These are phyloP conservation scores for Ochetophila trinervis DNA, from an alignment of 306 rosid species.

Conservation along the genomic window DNA sequence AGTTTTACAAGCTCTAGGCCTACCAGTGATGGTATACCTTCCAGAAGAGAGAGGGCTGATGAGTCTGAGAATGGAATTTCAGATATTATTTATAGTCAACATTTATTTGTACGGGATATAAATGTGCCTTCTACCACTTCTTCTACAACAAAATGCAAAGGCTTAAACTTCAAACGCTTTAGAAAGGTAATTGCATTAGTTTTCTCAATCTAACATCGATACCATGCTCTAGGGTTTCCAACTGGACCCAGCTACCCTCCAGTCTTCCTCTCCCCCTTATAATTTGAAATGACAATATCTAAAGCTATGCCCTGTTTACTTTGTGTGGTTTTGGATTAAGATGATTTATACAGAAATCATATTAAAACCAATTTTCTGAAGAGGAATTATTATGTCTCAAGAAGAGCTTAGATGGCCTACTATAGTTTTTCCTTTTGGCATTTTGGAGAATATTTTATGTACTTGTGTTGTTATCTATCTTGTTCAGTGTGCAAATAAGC, in stretches of 20 bases:
- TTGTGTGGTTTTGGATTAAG: slow-evolving; percentile 4
- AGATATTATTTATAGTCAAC: slow-evolving; percentile 53
- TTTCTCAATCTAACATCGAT: slow-evolving; percentile 6
- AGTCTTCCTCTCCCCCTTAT: neutral
- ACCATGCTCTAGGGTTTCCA: neutral
- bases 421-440: too few relatives aligned
- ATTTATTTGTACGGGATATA: slow-evolving; percentile 58
- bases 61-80: slow-evolving; percentile 46
- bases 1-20: slow-evolving; percentile 30
- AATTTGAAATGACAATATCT: neutral
- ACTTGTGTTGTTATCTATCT: too few relatives aligned
- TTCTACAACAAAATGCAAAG: slow-evolving; percentile 39
- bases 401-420: neutral
- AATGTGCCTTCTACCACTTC: slow-evolving; percentile 12
- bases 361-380: neutral
- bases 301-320: neutral
- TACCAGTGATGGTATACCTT: slow-evolving; percentile 25
- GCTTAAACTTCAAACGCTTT: slow-evolving; percentile 67
- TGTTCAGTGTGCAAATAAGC: too few relatives aligned
- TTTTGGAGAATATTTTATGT: too few relatives aligned
- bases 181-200: slow-evolving; percentile 60
- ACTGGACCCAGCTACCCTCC: neutral
- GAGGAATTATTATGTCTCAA: neutral
- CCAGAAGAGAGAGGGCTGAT: slow-evolving; percentile 41
- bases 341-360: neutral